Conservation (phyloP, 768 basidiomycete genomes). For the Albatrellus ellisii region DNA sequence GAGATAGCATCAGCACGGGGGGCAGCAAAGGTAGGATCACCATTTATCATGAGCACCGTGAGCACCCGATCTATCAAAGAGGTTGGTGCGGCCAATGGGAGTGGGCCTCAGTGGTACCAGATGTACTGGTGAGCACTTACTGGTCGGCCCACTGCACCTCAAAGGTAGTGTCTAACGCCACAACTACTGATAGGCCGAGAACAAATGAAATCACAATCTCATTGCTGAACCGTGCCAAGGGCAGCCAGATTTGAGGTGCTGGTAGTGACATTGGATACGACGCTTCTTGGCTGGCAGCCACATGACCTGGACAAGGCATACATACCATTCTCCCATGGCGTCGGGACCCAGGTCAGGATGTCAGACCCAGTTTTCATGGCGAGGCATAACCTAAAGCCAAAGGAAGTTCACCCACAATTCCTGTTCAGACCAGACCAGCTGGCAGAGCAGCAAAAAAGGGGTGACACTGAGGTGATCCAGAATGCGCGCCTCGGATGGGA, state of each 20-base stretch:
- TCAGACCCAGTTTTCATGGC: constrained; percentile 76
- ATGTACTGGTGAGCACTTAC: constrained; percentile 51
- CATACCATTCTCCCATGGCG: constrained; percentile 52
- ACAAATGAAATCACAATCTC: constrained; percentile 48
- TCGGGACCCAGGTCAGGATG: constrained; percentile 54
- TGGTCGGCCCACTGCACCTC: not conserved
- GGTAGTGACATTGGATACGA: constrained; percentile 71
- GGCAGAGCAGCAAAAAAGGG: constrained; percentile 27
- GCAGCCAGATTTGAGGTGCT: constrained; percentile 53
- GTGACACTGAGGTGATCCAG: constrained; percentile 32
- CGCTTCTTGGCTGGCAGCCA: constrained; percentile 56
- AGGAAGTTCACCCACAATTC: constrained; percentile 31
- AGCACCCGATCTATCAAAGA: constrained; percentile 60
- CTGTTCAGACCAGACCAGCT: constrained; percentile 43
- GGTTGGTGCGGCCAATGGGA: constrained; percentile 60
- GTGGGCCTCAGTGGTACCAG: constrained; percentile 66
- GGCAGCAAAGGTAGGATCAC: constrained; percentile 45
- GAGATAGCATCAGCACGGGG: constrained; percentile 62
- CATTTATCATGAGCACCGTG: constrained; percentile 68
- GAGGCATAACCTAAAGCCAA: constrained; percentile 31
- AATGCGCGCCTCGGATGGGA: constrained; percentile 36
- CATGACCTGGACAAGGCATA: constrained; percentile 55
- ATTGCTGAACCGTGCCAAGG: constrained; percentile 51
- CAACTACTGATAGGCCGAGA: constrained; percentile 35
- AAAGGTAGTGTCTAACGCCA: not conserved